Evolutionary conservation across 306 rosid genomes (phyloP).

Genomic region (Gynostemma pentaphyllum): DNA sequence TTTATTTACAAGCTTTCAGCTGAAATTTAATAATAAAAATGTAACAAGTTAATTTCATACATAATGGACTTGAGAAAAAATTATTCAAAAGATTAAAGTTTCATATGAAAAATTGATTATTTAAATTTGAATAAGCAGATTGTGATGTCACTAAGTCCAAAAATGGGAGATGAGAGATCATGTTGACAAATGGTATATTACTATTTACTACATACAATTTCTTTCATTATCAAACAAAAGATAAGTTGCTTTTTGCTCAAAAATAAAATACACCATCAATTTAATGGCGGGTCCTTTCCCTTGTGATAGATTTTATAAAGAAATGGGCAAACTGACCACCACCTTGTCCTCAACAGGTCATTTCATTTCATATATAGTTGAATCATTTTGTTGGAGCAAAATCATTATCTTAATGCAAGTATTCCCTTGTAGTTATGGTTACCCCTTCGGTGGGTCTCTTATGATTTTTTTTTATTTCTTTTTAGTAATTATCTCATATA

Average conservation of each 20-base stretch:
- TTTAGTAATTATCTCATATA: not conserved
- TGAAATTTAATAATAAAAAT: too few species aligned
- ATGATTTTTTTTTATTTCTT: not conserved
- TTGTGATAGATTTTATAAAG: not conserved
- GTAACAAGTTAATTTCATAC: too few species aligned
- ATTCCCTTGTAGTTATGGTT: too few species aligned
- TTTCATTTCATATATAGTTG: not conserved
- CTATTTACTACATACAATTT: not conserved
- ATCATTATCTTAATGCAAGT: not conserved
- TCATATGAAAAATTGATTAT: too few species aligned
- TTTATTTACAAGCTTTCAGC: too few species aligned
- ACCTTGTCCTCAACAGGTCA: not conserved
- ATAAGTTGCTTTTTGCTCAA: slow-evolving; percentile 4
- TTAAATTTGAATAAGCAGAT: too few species aligned
- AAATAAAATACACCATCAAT: slow-evolving; percentile 1
- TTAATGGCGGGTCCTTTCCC: not conserved
- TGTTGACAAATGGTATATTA: not conserved
- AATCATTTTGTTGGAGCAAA: not conserved
- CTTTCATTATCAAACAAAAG: slow-evolving; percentile 9
- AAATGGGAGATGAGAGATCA: not conserved
- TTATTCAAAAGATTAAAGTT: too few species aligned
- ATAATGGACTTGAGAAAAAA: too few species aligned
- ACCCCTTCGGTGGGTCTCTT: not conserved
- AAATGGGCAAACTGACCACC: slow-evolving; percentile 15
- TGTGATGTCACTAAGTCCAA: too few species aligned